phyloP scores from a whole-genome alignment of 371 early-diverging fungal genomes.

The Mucor mucedo region DNA sequence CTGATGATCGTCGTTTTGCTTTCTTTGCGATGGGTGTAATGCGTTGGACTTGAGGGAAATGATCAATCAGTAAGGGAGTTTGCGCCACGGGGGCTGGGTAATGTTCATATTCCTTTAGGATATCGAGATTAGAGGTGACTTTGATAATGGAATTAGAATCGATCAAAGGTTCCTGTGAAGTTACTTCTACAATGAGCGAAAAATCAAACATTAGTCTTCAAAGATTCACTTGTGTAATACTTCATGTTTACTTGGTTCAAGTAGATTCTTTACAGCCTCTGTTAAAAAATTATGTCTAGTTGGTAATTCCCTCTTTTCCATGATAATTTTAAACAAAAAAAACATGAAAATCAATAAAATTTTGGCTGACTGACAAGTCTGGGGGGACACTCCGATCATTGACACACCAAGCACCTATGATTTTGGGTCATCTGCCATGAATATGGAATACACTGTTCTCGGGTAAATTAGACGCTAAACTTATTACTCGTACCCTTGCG shows the following conservation, averaged over 20 bases:
- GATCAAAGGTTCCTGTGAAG: conserved; percentile 15
- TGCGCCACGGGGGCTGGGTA: background rate
- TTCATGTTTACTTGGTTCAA: conserved; percentile 27
- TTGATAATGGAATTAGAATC: conserved; percentile 15
- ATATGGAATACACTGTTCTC: conserved; percentile 17
- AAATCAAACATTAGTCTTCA: background rate
- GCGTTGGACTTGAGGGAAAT: conserved; percentile 7
- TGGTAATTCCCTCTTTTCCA: conserved; percentile 27
- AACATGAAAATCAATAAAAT: too few relatives aligned
- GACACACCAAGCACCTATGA: background rate
- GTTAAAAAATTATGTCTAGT: conserved; percentile 34
- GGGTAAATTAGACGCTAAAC: background rate
- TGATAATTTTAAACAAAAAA: background rate
- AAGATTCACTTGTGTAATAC: background rate
- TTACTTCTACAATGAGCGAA: background rate
- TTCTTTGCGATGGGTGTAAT: conserved; percentile 3
- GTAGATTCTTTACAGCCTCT: conserved; percentile 27
- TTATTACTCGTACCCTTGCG: background rate
- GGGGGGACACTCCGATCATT: too few relatives aligned
- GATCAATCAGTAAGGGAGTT: conserved; percentile 14
- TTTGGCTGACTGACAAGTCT: too few relatives aligned
- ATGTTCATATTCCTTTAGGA: conserved; percentile 5
- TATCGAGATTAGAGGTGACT: conserved; percentile 8
- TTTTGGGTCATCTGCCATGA: conserved; percentile 12
- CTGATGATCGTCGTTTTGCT: conserved; percentile 1